Evolutionary conservation across 768 basidiomycete species (phyloP), one percentile per base, ranked within the genome.

Genomic region (Macrolepiota fuliginosa): DNA sequence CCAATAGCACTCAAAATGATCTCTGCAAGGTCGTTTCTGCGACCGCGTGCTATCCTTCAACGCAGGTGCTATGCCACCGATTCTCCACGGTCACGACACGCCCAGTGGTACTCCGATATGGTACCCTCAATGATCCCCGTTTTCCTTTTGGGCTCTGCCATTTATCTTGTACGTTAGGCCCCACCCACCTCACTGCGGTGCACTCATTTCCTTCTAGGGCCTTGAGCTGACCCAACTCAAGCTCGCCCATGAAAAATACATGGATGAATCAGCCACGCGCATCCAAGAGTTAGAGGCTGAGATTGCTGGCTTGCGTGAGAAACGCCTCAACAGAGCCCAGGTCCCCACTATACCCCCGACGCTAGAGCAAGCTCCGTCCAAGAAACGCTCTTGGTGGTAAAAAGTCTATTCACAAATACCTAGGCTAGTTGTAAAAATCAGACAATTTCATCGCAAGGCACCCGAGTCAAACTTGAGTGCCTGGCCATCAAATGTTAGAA

Each of bases 61-160:
- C 59, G 56, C 68, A 57, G 56, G 32, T 22, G 11, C 7, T 39
- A 54, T 36, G 45, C 54, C 60, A 40, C 63, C 37, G 58, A 56
- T 56, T 56, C 67, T 49, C 66, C 66, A 4, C 77, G 71, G 59
- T 85, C 82, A 32, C 74, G 78, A 11, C 89, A 92, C 71, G 82
- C 82, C 5, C 76, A 79, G 65, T 86, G 88, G 81, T 94, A 94
- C 72, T 76, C 84, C 47, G 81, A 85, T 56, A 79, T 87, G 53
- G 73, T 89, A 40, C 92, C 92, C 27, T 84, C 83, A 35, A 92
- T 92, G 90, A 74, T 92, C 53, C 92, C 91, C 9, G 76, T 94
- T 56, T 85, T 87, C 55, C 76, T 94, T 55, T 78, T 94, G 12
- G 92, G 91, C 17, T 91, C 90, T 55, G 89, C 87, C 9, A 81